Evolutionary conservation across 164 flowering plant genomes (phyloP), one percentile per base, ranked within the genome.

Genomic region (Vitis labrusca): DNA sequence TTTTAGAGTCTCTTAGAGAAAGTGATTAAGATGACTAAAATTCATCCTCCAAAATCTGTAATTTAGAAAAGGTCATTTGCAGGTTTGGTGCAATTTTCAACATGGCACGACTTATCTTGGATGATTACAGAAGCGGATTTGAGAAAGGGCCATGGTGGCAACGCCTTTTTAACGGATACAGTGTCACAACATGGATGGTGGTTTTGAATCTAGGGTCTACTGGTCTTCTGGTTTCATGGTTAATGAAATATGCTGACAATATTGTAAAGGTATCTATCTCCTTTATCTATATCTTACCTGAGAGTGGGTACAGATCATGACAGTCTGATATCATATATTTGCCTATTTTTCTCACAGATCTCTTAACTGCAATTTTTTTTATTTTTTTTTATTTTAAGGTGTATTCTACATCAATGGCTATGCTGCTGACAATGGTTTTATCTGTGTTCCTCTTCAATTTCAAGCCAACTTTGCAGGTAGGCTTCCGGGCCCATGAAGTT

Each of bases 131-230:
- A 72, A 77, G 86, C 69, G 98, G 89, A 58, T 95, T 93, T 85
- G 97, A 90, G 82, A 86, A 83, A 30, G 99, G 99, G 56, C 89
- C 97, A 48, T 93, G 94, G 96, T 95, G 94, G 96, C 92, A 89
- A 62, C 96, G 94, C 53, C 86, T 96, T 71, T 75, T 90, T 60
- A 71, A 87, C 84, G 99, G 99, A 50, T 96, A 96, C 76, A 88
- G 65, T 44, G 52, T 86, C 54, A 83, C 89, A 49, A 96, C 99
- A 67, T 96, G 98, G 97, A 32, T 93, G 91, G 98, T 96, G 63
- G 97, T 91, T 61, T 72, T 93, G 54, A 96, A 96, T 77, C 84
- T 96, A 23, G 98, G 98, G 15, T 88, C 97, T 13, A 83, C 97
- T 68, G 99, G 99, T 50, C 79, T 93, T 65, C 77, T 96, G 63